These are phyloP conservation scores for Debaryomyces maramus DNA, from an alignment of 805 yeast species.

Conservation along the genomic window DNA sequence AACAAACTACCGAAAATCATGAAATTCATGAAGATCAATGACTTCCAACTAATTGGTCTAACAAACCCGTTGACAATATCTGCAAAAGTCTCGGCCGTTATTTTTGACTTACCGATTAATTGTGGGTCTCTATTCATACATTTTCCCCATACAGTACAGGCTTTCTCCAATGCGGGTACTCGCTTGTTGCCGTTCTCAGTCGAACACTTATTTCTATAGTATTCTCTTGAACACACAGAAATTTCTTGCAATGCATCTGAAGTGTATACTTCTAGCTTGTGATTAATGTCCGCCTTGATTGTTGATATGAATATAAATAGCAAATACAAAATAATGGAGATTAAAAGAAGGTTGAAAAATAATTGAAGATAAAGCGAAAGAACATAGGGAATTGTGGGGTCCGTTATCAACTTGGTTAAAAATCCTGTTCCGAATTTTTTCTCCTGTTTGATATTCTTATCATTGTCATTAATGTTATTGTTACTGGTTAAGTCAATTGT, in stretches of 20 bases:
- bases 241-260: slow-evolving; percentile 63
- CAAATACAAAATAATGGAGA: slow-evolving; percentile 51
- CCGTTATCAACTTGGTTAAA: slow-evolving; percentile 14
- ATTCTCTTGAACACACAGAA: slow-evolving; percentile 67
- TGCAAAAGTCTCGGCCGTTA: slow-evolving; percentile 81
- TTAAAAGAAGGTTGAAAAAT: slow-evolving; percentile 53
- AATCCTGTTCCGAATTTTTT: neutral
- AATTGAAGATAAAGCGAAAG: slow-evolving; percentile 66
- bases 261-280: slow-evolving; percentile 63
- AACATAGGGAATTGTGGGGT: slow-evolving; percentile 55
- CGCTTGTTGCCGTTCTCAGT: slow-evolving; percentile 44
- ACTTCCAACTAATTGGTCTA: slow-evolving; percentile 67
- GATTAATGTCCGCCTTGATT: slow-evolving; percentile 66
- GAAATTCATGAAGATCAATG: slow-evolving; percentile 50
- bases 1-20: slow-evolving; percentile 53
- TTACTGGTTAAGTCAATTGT: neutral
- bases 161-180: slow-evolving; percentile 71
- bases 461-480: neutral
- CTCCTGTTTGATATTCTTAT: neutral
- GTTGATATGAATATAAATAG: slow-evolving; percentile 53
- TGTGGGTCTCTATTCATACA: slow-evolving; percentile 84
- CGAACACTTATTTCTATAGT: slow-evolving; percentile 69
- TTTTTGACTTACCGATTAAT: slow-evolving; percentile 61
- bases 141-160: slow-evolving; percentile 72
- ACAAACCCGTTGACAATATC: slow-evolving; percentile 78